Evolutionary conservation across 225 moss, liverwort and hornwort genomes (phyloP).

Genomic region (Sphagnum contortum): DNA sequence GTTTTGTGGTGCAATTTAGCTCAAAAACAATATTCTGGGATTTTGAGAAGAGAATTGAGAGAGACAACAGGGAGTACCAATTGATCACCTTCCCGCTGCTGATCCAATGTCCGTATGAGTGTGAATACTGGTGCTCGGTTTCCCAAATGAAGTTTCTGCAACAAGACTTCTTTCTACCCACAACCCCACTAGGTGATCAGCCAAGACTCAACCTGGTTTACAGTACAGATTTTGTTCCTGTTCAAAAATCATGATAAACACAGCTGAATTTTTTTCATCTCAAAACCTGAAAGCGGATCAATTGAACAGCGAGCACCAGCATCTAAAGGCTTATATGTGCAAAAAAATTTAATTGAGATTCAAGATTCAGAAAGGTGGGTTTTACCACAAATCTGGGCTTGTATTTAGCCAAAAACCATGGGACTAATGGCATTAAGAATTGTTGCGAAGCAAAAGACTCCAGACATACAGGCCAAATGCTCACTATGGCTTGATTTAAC

Average conservation of each 20-base stretch:
- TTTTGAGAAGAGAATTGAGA: background rate
- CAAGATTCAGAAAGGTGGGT: background rate
- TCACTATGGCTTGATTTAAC: constrained; percentile 41
- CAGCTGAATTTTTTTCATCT: background rate
- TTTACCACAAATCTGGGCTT: constrained; percentile 42
- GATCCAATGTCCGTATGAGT: constrained; percentile 30
- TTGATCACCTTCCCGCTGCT: constrained; percentile 24
- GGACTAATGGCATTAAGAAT: constrained; percentile 46
- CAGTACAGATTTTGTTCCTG: background rate
- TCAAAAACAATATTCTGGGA: background rate
- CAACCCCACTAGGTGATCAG: no score
- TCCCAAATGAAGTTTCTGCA: constrained; percentile 33
- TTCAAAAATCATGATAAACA: background rate
- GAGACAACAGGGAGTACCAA: constrained; percentile 16
- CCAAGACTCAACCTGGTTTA: background rate
- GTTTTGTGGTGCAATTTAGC: background rate
- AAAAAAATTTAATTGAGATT: background rate
- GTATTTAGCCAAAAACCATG: constrained; percentile 40
- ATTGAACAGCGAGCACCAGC: background rate
- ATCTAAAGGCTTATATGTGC: background rate
- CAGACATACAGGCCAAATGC: constrained; percentile 52
- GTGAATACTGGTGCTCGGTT: constrained; percentile 26
- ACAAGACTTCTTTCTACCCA: constrained; percentile 32
- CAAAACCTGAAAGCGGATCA: background rate
- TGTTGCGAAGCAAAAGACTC: constrained; percentile 36